Evolutionary conservation across 73 alveolate genomes (phyloP), one percentile per base, ranked within the genome.

Genomic region (Paramecium primaurelia): DNA sequence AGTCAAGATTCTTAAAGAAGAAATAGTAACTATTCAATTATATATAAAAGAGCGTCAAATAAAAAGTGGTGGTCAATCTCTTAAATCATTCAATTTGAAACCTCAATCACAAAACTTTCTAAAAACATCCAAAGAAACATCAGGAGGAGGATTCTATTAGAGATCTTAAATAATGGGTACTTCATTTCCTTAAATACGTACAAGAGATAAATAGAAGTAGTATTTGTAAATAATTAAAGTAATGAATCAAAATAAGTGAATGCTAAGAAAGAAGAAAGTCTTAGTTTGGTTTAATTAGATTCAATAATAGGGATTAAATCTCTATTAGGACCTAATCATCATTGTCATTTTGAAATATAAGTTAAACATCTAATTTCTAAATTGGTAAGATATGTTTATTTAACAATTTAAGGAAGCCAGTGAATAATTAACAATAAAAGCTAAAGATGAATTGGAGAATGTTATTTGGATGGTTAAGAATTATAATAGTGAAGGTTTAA

Each of bases 121-220:
- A 9, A 73, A 73, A 73, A 4, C 58, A n/a, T 36, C 87, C 34
- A 11, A 73, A 40, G 87, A 34, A 37, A 73, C 87, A 9, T 73
- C 40, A 4, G 87, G 87, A 30, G 87, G 87, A 73, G 87, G 87
- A 32, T 73, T 73, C 87, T 73, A 73, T 38, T 34, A 73, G 59
- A 73, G 87, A 73, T 73, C 87, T 73, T 40, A 73, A 73, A 73
- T 73, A 34, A 73, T 73, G 87, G 87, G 87, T 9, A 73, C 60
- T 8, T 73, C 87, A 73, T 73, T 73, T 73, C 87, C 87, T 32
- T 14, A 36, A 32, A 64, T 64, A 34, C 84, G 22, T 64, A 28
- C 84, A 32, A 64, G 42, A 64, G 84, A 64, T 25, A 34, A 64
- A 64, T 32, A 64, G 40, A 34, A 73, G 87, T 22, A 37, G 11